Evolutionary conservation across 257 asterid species (phyloP), one percentile per base, ranked within the genome.

Genomic region (Penstemon eatonii): DNA sequence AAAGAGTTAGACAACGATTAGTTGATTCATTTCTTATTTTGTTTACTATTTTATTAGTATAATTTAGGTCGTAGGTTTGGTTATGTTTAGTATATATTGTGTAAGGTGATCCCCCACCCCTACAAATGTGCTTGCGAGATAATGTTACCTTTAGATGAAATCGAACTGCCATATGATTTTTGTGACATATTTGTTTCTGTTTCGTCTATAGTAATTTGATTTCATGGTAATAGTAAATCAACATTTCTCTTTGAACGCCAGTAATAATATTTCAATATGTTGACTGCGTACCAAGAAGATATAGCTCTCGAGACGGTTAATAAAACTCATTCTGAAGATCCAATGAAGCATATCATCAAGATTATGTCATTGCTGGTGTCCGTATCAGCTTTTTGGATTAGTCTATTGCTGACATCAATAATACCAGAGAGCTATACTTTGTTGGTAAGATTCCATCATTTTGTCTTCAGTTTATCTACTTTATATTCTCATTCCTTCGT

Each of bases 271-370:
- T 55, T 50, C 33, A 25, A 25, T 25, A 25, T 25, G 33, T 25
- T 25, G 33, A 25, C 33, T 41, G 59, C 10, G 37, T 41, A 53
- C 8, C 33, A 49, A 56, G 11, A 9, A 3, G 15, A 9, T 36
- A 39, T 6, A 58, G 33, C 59, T 42, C 62, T 63, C 33, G 33
- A 25, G 33, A 25, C 61, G 65, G 68, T 70, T 65, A 65, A 74
- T 9, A 41, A 73, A 10, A 54, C 4, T 54, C 64, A 37, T 13
- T 15, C 19, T 60, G 63, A 57, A 76, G 84, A 76, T 64, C 70
- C 53, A 79, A 90, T 88, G 96, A 86, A 91, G 85, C 96, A 86
- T 73, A 83, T 88, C 45, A 73, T 82, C 70, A 91, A 88, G 84
- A 88, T 90, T 69, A 62, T 83, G 79, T 59, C 86, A 4, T 71